phyloP scores from a whole-genome alignment of 148 eudicot genomes.

The Dysphania ambrosioides region DNA sequence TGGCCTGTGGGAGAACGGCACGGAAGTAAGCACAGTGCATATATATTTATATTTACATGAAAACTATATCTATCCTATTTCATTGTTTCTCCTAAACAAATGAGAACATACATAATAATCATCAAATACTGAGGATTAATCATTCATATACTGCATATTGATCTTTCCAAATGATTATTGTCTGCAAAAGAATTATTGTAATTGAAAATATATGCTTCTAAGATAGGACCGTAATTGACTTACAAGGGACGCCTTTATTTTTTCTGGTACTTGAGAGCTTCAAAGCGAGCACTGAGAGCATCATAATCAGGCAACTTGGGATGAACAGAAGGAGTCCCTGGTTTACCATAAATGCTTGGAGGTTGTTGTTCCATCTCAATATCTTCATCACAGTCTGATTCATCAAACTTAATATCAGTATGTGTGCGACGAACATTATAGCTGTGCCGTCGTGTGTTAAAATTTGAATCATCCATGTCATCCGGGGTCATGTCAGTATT shows the following conservation, averaged over 20 bases:
- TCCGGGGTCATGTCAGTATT: constrained; percentile 11
- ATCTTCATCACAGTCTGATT: constrained; percentile 72
- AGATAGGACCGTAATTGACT: neutral
- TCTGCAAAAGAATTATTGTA: no score
- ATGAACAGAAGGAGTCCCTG: constrained; percentile 46
- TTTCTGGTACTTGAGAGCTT: constrained; percentile 71
- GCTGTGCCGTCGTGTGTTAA: constrained; percentile 54
- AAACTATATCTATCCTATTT: no score
- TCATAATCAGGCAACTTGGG: constrained; percentile 93
- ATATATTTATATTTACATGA: no score
- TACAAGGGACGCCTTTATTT: constrained; percentile 3
- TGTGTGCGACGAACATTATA: constrained; percentile 41
- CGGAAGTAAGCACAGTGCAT: no score
- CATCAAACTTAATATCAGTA: constrained; percentile 66
- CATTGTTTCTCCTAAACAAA: no score
- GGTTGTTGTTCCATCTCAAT: constrained; percentile 45
- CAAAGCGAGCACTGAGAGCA: constrained; percentile 78
- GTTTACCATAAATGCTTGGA: constrained; percentile 21
- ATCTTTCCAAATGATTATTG: no score
- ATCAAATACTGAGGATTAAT: no score
- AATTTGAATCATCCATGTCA: constrained; percentile 25
- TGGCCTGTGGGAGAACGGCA: no score
- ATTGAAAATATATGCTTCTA: no score
- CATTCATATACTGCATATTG: no score
- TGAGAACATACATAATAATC: no score